Conservation (phyloP, 768 basidiomycete genomes). For the Pulveroboletus sp. region DNA sequence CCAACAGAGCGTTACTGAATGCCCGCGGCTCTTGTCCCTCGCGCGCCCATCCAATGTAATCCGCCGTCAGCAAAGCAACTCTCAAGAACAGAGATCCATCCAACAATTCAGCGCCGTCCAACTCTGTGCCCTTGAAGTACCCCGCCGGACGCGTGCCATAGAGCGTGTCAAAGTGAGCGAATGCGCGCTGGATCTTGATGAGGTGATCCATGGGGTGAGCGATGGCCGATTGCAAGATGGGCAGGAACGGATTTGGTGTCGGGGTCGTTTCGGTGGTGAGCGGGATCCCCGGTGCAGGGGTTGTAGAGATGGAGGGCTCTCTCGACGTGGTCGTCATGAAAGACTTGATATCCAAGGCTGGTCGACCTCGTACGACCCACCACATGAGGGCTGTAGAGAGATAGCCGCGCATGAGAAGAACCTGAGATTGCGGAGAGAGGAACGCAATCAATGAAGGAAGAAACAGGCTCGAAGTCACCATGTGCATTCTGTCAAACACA, state of each 20-base stretch:
- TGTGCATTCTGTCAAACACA: constrained; percentile 19
- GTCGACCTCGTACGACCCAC: constrained; percentile 31
- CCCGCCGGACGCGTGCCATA: constrained; percentile 27
- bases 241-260: constrained; percentile 36
- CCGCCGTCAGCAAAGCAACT: constrained; percentile 27
- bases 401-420: constrained; percentile 27
- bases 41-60: constrained; percentile 36
- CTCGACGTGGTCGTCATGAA: constrained; percentile 28
- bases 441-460: constrained; percentile 22
- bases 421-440: constrained; percentile 15
- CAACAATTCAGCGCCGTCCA: constrained; percentile 30
- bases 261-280: constrained; percentile 11
- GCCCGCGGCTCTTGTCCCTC: constrained; percentile 31
- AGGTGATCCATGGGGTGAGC: constrained; percentile 33
- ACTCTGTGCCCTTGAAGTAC: constrained; percentile 26
- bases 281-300: not conserved
- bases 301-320: constrained; percentile 8
- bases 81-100: constrained; percentile 36
- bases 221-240: constrained; percentile 36
- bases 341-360: constrained; percentile 24
- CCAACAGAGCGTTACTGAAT: constrained; percentile 13
- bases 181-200: constrained; percentile 30
- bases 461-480: constrained; percentile 30
- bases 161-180: constrained; percentile 31
- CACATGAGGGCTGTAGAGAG: constrained; percentile 20